phyloP scores from a whole-genome alignment of 1,284 basidiomycete genomes.

The Microbotryum saponariae region DNA sequence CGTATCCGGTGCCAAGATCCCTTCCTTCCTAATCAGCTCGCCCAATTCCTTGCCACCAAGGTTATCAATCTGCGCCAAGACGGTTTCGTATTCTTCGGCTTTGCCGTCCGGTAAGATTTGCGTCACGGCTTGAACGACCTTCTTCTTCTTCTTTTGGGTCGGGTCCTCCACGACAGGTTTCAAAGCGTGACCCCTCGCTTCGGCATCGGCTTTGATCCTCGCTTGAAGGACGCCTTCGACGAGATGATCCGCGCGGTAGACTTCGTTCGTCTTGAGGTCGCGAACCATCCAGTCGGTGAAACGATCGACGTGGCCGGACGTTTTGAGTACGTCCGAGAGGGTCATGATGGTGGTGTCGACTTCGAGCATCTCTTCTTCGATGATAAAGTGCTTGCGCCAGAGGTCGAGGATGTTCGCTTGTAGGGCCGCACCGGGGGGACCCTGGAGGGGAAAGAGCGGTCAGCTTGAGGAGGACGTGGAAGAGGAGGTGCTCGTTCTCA shows the following conservation, averaged over 20 bases:
- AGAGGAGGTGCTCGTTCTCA: neutral
- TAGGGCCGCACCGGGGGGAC: conserved; percentile 72
- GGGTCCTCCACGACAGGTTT: conserved; percentile 48
- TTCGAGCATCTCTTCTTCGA: conserved; percentile 98
- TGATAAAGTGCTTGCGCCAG: conserved; percentile 98
- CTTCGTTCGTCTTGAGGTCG: conserved; percentile 87
- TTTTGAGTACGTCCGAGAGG: conserved; percentile 87
- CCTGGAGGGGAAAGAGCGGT: conserved; percentile 6
- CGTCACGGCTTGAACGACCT: conserved; percentile 64
- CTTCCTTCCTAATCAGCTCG: conserved; percentile 71
- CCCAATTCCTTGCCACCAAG: conserved; percentile 84
- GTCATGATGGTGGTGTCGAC: conserved; percentile 98
- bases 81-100: conserved; percentile 68
- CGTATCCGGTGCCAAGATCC: conserved; percentile 84
- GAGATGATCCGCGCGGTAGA: conserved; percentile 93
- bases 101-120: conserved; percentile 70
- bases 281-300: conserved; percentile 99
- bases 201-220: conserved; percentile 78
- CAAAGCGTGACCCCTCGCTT: conserved; percentile 54
- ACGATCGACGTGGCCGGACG: conserved; percentile 95
- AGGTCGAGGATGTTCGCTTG: conserved; percentile 95
- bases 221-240: conserved; percentile 90
- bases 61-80: conserved; percentile 94
- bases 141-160: conserved; percentile 75
- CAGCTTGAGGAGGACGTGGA: neutral